Evolutionary conservation across 345 rosid species (phyloP), one percentile per base, ranked within the genome.

Genomic region (Cardamine resedifolia): DNA sequence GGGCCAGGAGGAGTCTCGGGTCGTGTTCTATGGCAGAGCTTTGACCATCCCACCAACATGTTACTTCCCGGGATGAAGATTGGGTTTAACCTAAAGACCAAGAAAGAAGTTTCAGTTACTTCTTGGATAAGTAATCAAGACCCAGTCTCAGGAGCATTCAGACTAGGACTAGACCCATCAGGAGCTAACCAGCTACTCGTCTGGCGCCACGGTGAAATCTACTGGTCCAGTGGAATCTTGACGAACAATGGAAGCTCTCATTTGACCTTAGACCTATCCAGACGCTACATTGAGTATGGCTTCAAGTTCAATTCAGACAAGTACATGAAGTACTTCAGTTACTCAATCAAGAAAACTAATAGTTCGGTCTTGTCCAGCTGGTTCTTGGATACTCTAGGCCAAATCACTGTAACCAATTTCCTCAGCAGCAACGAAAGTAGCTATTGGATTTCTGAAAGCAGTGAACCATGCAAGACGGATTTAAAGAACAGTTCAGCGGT

Each of bases 41-140:
- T 85, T 65, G 96, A 89, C 71, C 74, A 84, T 71, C 90, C 90
- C 6, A 79, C 81, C 9, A 84, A 78, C 47, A 68, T 73, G 2
- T 65, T 87, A 10, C 78, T 87, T 50, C 92, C 91, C 8, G 90
- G 86, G 14, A 89, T 89, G 96, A 87, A 83, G 79, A 78, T 89
- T 28, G 88, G 90, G 26, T 66, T 81, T 55, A 81, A 84, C 70
- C 44, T 79, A 24, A 83, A 59, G 66, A 83, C 82, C 7, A 81
- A 81, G 16, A 63, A 78, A 26, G 87, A 83, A 63, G 77, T 84
- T 75, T 68, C 83, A 0, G 70, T 84, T 7, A 73, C 79, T 67
- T 89, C 92, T 12, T 81, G 88, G 92, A 47, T 75, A 55, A 79
- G 82, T 44, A 66, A 80, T 21, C 69, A 78, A 60, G 49, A 75